These are phyloP conservation scores for Aspergillus sp. DNA, from an alignment of 2,329 filamentous ascomycete species.

Conservation along the genomic window DNA sequence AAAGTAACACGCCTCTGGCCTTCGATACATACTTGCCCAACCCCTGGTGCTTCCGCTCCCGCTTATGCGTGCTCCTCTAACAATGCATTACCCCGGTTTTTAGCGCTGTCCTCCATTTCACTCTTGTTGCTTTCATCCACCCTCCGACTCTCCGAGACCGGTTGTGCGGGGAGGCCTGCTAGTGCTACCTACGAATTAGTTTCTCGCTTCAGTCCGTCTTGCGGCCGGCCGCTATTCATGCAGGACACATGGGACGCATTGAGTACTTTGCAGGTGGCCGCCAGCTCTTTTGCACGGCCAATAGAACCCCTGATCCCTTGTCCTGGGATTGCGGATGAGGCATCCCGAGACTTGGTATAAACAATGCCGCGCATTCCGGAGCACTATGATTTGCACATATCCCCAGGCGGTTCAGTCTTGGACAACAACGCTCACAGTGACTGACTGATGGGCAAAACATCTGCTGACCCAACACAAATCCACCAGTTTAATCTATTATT, in stretches of 20 bases:
- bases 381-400: neutral
- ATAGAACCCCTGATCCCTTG: neutral
- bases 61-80: neutral
- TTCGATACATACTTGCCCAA: neutral
- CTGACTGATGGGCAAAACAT: neutral
- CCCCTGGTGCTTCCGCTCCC: neutral
- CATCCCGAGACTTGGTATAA: neutral
- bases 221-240: neutral
- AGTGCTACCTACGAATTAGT: neutral
- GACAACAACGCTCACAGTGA: neutral
- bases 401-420: neutral
- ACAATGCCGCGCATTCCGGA: neutral
- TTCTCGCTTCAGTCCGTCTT: neutral
- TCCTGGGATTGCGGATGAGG: neutral
- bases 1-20: no score
- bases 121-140: neutral
- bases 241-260: conserved; percentile 5
- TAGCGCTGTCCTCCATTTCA: neutral
- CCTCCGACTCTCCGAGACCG: neutral
- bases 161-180: conserved; percentile 4
- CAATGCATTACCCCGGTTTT: neutral
- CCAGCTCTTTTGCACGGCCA: neutral
- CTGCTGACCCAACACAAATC: conserved; percentile 4
- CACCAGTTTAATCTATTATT: conserved; percentile 11
- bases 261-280: neutral